Conservation (phyloP, 2,329 filamentous ascomycete species). For the Cladobotryum protrusum region DNA sequence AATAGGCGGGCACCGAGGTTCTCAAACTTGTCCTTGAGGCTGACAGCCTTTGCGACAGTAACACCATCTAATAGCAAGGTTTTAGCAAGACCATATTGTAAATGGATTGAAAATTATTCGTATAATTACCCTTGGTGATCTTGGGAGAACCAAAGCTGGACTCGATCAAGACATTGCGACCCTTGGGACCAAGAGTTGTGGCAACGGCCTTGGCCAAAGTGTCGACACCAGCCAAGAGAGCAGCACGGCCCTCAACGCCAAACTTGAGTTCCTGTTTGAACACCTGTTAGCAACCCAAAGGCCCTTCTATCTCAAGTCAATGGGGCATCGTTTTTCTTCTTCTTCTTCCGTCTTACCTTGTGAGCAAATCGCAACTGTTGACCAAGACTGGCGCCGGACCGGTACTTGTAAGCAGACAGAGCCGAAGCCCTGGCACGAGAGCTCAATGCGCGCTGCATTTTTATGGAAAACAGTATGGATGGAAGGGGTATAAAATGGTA, state of each 20-base stretch:
- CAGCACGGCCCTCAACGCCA: slow-evolving; percentile 85
- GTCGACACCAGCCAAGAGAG: slow-evolving; percentile 89
- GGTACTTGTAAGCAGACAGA: slow-evolving; percentile 64
- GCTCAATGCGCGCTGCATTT: slow-evolving; percentile 93
- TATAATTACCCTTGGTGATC: slow-evolving; percentile 87
- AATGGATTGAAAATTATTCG: neutral
- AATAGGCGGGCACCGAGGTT: slow-evolving; percentile 96
- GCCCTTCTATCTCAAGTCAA: slow-evolving; percentile 6
- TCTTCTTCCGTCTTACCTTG: slow-evolving; percentile 59
- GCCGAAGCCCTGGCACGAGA: slow-evolving; percentile 73
- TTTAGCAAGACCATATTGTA: neutral
- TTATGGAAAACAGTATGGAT: slow-evolving; percentile 31
- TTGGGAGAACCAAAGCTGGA: slow-evolving; percentile 98
- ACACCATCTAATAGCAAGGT: slow-evolving; percentile 61
- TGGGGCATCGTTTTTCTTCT: slow-evolving; percentile 1
- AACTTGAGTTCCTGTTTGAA: slow-evolving; percentile 86
- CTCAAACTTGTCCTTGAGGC: slow-evolving; percentile 97
- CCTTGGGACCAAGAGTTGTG: slow-evolving; percentile 95
- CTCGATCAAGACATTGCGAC: slow-evolving; percentile 96
- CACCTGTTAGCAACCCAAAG: slow-evolving; percentile 7
- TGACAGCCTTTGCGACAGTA: slow-evolving; percentile 82
- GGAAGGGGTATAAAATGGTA: slow-evolving; percentile 24
- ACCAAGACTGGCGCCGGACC: slow-evolving; percentile 58
- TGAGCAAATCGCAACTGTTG: slow-evolving; percentile 95
- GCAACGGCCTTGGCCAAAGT: slow-evolving; percentile 94